Evolutionary conservation across 495 filamentous ascomycete species (phyloP), one percentile per base, ranked within the genome.

Genomic region (Chlorociboria aeruginascens): DNA sequence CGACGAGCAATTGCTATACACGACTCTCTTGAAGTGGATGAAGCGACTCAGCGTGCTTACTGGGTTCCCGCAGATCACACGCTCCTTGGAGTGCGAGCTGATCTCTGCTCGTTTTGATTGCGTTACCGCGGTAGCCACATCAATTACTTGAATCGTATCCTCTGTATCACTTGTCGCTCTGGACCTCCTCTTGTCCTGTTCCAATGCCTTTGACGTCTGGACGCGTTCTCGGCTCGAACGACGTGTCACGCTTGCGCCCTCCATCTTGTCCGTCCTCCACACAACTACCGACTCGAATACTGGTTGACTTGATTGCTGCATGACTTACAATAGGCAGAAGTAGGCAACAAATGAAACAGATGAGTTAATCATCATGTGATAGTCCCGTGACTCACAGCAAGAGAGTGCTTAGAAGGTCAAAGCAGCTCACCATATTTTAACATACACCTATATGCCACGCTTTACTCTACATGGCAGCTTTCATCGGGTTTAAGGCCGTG

Each of bases 1-100:
- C 14, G 34, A 62, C 54, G 33, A 61, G 47, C 49, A 45, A 32
- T 52, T 69, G 31, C 51, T 46, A 44, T 67, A 66, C 49, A 49
- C 58, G 39, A 67, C 57, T 16, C 42, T 69, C 31, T 48, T 55
- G 40, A 46, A 45, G 42, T 61, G 40, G 60, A 61, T 67, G 12
- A 63, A 64, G 54, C 45, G 36, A 37, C 48, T 53, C 39, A 52
- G 62, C 44, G 25, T 60, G 36, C 59, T 66, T 41, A 64, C 54
- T 28, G 55, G 58, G 14, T 61, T 67, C 51, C 30, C 17, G 38
- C 55, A 63, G 40, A 50, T 62, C 43, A 59, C 55, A 12, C 48
- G 56, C 16, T 50, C 41, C 13, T 45, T 37, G 35, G 13, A 16
- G 32, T 49, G 29, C 38, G 38, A 20, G 41, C 36, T 50, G 40